A percentile compares a stretch with the other conserved stretches of the same genome.
These are phyloP conservation scores for Boletellus sp. DNA, from an alignment of 768 basidiomycete genomes.

Conservation along the genomic window DNA sequence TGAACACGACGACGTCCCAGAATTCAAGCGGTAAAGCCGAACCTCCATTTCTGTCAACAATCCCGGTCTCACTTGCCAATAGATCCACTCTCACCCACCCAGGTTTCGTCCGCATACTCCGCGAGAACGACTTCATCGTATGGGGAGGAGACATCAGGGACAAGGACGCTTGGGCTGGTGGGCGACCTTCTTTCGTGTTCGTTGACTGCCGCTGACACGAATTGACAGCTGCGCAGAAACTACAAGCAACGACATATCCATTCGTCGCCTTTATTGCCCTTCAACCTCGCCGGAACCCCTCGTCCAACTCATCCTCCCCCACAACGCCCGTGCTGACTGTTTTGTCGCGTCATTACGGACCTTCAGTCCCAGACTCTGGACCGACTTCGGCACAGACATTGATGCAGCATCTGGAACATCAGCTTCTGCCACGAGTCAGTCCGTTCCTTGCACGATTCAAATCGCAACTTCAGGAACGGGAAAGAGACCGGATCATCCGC, in stretches of 20 bases:
- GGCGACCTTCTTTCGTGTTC: not conserved
- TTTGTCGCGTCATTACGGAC: conserved; percentile 81
- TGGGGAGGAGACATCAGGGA: conserved; percentile 94
- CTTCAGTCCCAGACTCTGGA: conserved; percentile 43
- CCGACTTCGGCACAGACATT: conserved; percentile 65
- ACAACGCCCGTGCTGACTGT: conserved; percentile 62
- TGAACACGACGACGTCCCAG: conserved; percentile 85
- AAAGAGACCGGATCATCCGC: conserved; percentile 58
- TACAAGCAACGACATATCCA: conserved; percentile 88
- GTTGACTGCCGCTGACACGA: not conserved
- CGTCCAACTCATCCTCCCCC: conserved; percentile 32
- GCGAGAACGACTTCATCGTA: conserved; percentile 71
- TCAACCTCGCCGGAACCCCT: conserved; percentile 58
- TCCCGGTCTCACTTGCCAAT: not conserved
- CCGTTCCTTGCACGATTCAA: conserved; percentile 70
- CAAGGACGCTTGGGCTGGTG: conserved; percentile 76
- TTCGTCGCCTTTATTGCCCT: conserved; percentile 90
- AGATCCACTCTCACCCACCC: conserved; percentile 77
- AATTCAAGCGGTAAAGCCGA: conserved; percentile 71
- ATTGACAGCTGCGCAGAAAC: conserved; percentile 54
- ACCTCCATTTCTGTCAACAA: not conserved
- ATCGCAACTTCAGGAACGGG: conserved; percentile 45
- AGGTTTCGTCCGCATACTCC: conserved; percentile 61
- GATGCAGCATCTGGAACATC: conserved; percentile 59
- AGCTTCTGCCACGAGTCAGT: conserved; percentile 75